phyloP scores from a whole-genome alignment of 768 basidiomycete species.

The Boletus subparvulus region DNA sequence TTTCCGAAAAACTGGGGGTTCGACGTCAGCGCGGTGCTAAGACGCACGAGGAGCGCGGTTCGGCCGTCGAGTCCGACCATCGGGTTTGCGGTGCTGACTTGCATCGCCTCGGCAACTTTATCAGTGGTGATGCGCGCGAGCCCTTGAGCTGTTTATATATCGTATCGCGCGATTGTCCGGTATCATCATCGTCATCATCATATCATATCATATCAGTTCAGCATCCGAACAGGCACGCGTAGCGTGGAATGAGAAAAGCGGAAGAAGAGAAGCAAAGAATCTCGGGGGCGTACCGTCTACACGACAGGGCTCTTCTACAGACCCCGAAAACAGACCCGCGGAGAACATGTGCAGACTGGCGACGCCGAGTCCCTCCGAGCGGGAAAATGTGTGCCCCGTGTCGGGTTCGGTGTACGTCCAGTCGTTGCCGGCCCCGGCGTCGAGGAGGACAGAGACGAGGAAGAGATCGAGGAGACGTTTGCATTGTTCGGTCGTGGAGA shows the following conservation, averaged over 20 bases:
- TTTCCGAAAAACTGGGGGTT: slow-evolving; percentile 70
- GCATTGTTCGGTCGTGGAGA: slow-evolving; percentile 57
- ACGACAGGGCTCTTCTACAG: slow-evolving; percentile 52
- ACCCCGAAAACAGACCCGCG: slow-evolving; percentile 75
- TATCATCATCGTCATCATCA: not conserved
- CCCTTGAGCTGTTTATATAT: slow-evolving; percentile 56
- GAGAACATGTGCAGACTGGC: slow-evolving; percentile 91
- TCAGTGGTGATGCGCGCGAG: slow-evolving; percentile 62
- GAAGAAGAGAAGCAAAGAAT: not conserved
- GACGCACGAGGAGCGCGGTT: slow-evolving; percentile 68
- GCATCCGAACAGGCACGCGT: not conserved
- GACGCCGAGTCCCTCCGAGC: slow-evolving; percentile 84
- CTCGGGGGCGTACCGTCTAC: slow-evolving; percentile 70
- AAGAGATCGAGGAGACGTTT: slow-evolving; percentile 87
- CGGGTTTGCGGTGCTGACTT: slow-evolving; percentile 74
- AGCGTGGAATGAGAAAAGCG: not conserved
- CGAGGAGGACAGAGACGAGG: slow-evolving; percentile 86
- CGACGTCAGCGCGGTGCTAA: slow-evolving; percentile 66
- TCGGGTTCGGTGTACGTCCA: slow-evolving; percentile 75
- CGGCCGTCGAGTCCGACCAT: slow-evolving; percentile 92
- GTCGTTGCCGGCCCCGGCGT: slow-evolving; percentile 85
- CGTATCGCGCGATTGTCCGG: slow-evolving; percentile 1
- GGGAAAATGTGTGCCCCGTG: slow-evolving; percentile 51
- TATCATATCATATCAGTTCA: slow-evolving; percentile 10
- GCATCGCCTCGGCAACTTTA: slow-evolving; percentile 66